phyloP scores from a whole-genome alignment of 495 filamentous ascomycete genomes.

The Hypoxylon rickii region DNA sequence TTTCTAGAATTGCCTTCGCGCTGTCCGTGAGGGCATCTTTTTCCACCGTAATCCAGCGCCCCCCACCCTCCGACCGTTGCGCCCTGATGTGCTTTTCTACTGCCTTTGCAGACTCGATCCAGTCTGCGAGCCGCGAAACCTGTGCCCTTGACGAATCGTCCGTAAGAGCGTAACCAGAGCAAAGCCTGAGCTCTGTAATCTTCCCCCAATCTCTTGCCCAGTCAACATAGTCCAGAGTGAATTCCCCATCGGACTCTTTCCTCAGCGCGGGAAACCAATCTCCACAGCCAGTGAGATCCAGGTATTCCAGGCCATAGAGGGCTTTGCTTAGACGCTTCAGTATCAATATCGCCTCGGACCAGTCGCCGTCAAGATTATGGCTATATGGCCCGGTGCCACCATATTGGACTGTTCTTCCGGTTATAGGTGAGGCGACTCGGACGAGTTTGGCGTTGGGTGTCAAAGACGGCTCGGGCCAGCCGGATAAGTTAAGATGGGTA shows the following conservation, averaged over 20 bases:
- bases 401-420: slow-evolving; percentile 53
- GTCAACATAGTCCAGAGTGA: slow-evolving; percentile 42
- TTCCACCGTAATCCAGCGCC: slow-evolving; percentile 47
- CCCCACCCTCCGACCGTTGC: slow-evolving; percentile 41
- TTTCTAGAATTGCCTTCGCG: slow-evolving; percentile 12
- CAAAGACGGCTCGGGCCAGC: slow-evolving; percentile 77
- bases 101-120: slow-evolving; percentile 36
- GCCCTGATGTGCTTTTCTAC: slow-evolving; percentile 46
- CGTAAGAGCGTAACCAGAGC: slow-evolving; percentile 38
- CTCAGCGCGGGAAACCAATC: slow-evolving; percentile 69
- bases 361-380: slow-evolving; percentile 66
- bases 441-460: slow-evolving; percentile 65
- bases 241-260: slow-evolving; percentile 33
- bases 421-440: slow-evolving; percentile 48
- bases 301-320: slow-evolving; percentile 73
- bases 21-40: slow-evolving; percentile 34
- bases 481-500: slow-evolving; percentile 77
- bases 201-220: slow-evolving; percentile 54
- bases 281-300: slow-evolving; percentile 79
- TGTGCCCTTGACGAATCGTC: slow-evolving; percentile 29
- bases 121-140: slow-evolving; percentile 33
- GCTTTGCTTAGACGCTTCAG: slow-evolving; percentile 68
- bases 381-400: slow-evolving; percentile 70
- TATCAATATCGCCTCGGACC: slow-evolving; percentile 69
- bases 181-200: slow-evolving; percentile 42